Conservation (phyloP, 306 rosid genomes). For the Abrus pulchellus region DNA sequence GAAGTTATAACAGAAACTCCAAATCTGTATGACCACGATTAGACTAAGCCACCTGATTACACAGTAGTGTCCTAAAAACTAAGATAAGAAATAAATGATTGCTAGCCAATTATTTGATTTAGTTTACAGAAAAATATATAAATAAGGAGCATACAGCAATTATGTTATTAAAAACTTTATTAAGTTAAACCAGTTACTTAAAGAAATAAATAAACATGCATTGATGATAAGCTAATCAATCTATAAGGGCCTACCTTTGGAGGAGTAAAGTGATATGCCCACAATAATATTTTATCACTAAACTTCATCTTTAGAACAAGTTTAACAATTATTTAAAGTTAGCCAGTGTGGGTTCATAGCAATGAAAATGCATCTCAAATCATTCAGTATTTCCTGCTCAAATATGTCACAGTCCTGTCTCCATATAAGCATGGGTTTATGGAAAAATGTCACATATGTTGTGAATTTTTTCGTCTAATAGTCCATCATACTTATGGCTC, state of each 20-base stretch:
- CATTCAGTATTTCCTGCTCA: background rate
- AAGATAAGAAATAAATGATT: background rate
- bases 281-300: background rate
- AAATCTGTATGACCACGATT: background rate
- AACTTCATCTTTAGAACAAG: background rate
- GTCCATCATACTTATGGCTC: too few relatives aligned
- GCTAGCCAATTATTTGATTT: background rate
- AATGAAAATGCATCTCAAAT: background rate
- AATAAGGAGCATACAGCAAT: background rate
- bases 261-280: background rate
- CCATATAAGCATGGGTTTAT: background rate
- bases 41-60: slow-evolving; percentile 5
- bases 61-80: background rate
- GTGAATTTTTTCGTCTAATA: too few relatives aligned
- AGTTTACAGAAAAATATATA: background rate
- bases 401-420: background rate
- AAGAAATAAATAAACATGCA: background rate
- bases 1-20: background rate
- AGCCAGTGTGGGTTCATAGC: background rate
- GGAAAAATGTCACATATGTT: background rate
- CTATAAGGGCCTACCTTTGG: background rate
- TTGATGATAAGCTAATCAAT: background rate
- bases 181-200: background rate
- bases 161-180: background rate
- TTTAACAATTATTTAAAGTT: background rate